Conservation (phyloP, 352 stramenopile genomes). For the Phytophthora pluvialis region DNA sequence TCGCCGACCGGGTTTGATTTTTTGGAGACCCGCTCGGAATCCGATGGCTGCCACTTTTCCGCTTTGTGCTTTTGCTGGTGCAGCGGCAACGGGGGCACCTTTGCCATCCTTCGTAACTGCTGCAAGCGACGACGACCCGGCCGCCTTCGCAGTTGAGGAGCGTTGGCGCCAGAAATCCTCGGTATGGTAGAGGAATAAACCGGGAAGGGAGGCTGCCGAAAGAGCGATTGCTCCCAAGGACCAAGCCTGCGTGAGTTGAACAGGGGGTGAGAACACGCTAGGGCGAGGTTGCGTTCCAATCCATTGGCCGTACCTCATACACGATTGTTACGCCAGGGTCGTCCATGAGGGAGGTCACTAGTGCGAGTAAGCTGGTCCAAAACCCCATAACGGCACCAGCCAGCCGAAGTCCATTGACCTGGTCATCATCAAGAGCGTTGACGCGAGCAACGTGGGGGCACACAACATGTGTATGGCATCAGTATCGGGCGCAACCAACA, state of each 20-base stretch:
- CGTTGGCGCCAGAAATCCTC: slow-evolving; percentile 64
- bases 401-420: slow-evolving; percentile 63
- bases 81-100: background rate
- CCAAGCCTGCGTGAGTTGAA: slow-evolving; percentile 44
- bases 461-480: background rate
- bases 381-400: slow-evolving; percentile 44
- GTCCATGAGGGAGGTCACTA: slow-evolving; percentile 47
- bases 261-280: background rate
- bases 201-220: slow-evolving; percentile 39
- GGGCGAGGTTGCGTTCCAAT: background rate
- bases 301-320: slow-evolving; percentile 45
- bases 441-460: too few species aligned
- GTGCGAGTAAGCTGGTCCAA: slow-evolving; percentile 52
- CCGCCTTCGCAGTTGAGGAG: slow-evolving; percentile 6
- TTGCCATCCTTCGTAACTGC: slow-evolving; percentile 3
- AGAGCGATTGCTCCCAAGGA: slow-evolving; percentile 62
- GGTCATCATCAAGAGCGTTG: background rate
- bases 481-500: background rate
- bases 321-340: slow-evolving; percentile 44
- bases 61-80: background rate
- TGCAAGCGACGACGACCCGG: background rate
- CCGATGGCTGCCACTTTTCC: slow-evolving; percentile 1
- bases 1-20: slow-evolving; percentile 20
- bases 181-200: slow-evolving; percentile 53
- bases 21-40: slow-evolving; percentile 19